These are phyloP conservation scores for Pugionium cornutum DNA, from an alignment of 345 rosid genomes.

Conservation along the genomic window DNA sequence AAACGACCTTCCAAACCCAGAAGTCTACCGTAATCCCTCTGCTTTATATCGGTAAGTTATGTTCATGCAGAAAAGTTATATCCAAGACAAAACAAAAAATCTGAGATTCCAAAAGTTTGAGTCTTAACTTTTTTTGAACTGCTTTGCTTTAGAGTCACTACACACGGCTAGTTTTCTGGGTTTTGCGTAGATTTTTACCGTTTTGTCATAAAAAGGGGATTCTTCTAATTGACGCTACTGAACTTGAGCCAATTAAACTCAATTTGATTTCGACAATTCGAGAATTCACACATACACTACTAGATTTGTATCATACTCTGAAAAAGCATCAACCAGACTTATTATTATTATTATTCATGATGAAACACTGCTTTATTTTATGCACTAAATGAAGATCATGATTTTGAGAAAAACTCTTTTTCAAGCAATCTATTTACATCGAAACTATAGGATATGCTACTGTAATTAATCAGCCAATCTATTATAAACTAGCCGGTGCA, in stretches of 20 bases:
- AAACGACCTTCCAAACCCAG: constrained; percentile 28
- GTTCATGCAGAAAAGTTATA: too few relatives aligned
- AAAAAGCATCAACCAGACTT: constrained; percentile 9
- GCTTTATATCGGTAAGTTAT: constrained; percentile 64
- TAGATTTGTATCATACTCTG: constrained; percentile 34
- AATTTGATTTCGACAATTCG: background rate
- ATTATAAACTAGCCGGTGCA: constrained; percentile 11
- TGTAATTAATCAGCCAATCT: background rate
- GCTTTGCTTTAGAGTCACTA: constrained; percentile 46
- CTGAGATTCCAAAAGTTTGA: constrained; percentile 26
- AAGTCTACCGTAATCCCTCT: constrained; percentile 56
- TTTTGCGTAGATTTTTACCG: background rate
- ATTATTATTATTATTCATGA: constrained; percentile 29
- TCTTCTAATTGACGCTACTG: constrained; percentile 25
- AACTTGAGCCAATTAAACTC: background rate
- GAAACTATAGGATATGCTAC: constrained; percentile 9
- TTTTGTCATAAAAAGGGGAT: background rate
- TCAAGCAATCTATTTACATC: constrained; percentile 17
- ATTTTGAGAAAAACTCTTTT: constrained; percentile 6
- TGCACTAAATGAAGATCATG: background rate
- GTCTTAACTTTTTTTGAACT: constrained; percentile 19
- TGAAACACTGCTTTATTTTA: constrained; percentile 25
- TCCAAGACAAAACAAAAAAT: background rate
- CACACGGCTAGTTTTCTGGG: constrained; percentile 28
- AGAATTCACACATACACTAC: constrained; percentile 14